Evolutionary conservation across 2,329 filamentous ascomycete species (phyloP), one percentile per base, ranked within the genome.

Genomic region (Diaporthe humulicola): DNA sequence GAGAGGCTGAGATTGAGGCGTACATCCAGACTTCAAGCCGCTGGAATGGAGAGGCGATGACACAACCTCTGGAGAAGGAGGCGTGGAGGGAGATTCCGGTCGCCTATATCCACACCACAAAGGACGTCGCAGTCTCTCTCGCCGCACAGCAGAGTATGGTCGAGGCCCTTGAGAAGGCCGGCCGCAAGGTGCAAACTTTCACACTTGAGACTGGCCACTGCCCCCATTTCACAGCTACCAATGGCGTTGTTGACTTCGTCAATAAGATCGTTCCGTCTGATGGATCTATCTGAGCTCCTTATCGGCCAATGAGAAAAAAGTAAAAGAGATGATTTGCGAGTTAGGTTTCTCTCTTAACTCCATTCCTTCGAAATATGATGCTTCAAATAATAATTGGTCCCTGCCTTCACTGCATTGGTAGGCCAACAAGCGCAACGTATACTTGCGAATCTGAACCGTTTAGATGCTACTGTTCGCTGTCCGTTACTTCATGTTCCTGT

Each of bases 51-150:
- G 28, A 9, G 40, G 40, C 28, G 0, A 58, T 52, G 61, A 38
- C 22, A 17, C 19, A 69, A 5, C 38, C 50, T 12, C 54, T 69
- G 10, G 30, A 69, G 25, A 40, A 48, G 3, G 61, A 42, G 4
- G 61, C 71, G 5, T 69, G 61, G 61, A 73, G 30, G 30, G 61
- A 73, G 19, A 69, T 69, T 10, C 52, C 52, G 22, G 61, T 60
- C 3, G 52, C 38, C 2, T 73, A 73, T 40, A 56, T 73, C 1
- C 61, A 73, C 30, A 40, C 71, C 7, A 58, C 52, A 9, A 45
- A n/a, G 2, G 71, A 73, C 28, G 1, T 14, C 4, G 22, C 40
- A 9, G 17, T 73, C 15, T 30, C 52, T n/a, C 1, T 25, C n/a
- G 9, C 4, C 0, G 14, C 15, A 9, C 71, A 73, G 40, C 38